A percentile compares a stretch with the other conserved stretches of the same genome.
phyloP scores from a whole-genome alignment of 805 yeast genomes.

The Kuraishia molischiana region DNA sequence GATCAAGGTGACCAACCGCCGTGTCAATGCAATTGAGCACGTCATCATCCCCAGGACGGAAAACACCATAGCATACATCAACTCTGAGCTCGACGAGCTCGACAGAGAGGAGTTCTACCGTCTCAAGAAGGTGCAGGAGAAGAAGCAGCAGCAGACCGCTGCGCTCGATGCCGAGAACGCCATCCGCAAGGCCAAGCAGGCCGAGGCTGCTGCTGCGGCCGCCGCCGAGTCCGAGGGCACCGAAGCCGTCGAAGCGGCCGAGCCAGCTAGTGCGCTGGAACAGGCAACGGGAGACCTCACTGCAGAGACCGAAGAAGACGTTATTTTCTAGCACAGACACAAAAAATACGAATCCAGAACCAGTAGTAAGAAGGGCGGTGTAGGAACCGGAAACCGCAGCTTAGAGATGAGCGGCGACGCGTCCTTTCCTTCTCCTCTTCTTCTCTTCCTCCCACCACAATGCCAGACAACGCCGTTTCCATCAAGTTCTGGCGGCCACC shows the following conservation, averaged over 20 bases:
- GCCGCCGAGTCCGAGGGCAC: too few relatives aligned
- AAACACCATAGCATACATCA: constrained; percentile 84
- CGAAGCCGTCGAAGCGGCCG: constrained; percentile 9
- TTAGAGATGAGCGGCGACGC: too few relatives aligned
- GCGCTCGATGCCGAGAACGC: constrained; percentile 47
- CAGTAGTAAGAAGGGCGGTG: too few relatives aligned
- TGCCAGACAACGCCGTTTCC: too few relatives aligned
- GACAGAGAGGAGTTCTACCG: constrained; percentile 98
- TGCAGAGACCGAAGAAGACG: constrained; percentile 26
- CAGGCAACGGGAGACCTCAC: constrained; percentile 13
- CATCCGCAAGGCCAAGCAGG: constrained; percentile 15
- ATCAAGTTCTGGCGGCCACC: too few relatives aligned
- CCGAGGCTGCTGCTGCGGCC: constrained; percentile 11
- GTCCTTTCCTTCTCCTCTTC: too few relatives aligned
- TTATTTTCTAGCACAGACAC: constrained; percentile 18
- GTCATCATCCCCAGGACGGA: constrained; percentile 97
- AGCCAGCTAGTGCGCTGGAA: constrained; percentile 3
- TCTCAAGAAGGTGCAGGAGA: constrained; percentile 86
- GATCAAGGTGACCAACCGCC: constrained; percentile 93
- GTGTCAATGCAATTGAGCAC: constrained; percentile 98
- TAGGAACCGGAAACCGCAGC: too few relatives aligned
- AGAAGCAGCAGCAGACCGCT: constrained; percentile 76
- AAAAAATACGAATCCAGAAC: too few relatives aligned
- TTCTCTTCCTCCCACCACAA: too few relatives aligned
- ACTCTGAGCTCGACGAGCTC: constrained; percentile 92